Base-by-base conservation (phyloP, 2,329 filamentous ascomycete species). In the Diaporthe sp. region DNA sequence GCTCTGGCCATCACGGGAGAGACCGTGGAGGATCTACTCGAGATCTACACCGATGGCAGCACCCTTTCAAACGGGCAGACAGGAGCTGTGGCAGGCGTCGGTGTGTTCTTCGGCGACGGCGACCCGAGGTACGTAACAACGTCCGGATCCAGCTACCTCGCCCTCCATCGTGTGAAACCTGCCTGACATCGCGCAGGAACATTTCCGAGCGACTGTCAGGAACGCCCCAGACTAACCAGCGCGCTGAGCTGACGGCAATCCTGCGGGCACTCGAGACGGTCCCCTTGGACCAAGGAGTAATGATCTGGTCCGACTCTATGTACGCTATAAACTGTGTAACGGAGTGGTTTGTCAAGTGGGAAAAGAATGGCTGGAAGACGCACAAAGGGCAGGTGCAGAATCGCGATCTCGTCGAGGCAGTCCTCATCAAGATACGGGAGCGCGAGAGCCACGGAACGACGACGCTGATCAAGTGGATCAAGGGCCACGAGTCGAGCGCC, bases 281-380 rank as follows among this genome's bases (percentile, higher is more conserved):
- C 2, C 92, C 94, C 0, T 84, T 89, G 22, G 87, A 92, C 73
- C 89, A 93, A 73, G 87, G 91, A 75, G 89, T 97, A 17, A 89
- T 92, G 73, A 97, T 99, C 77, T 89, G 92, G 81, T 95, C 92
- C n/a, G 97, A 99, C 84, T 97, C 94, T 83, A 92, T 92, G 79
- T 98, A 98, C 84, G 90, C 94, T 1, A 98, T 98, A 83, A 93
- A 96, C 77, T 98, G 96, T 80, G 91, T 95, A 35, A 97, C 93
- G 0, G 88, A 92, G 58, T 99, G 97, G 96, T 95, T 92, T 79
- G 83, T 84, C 30, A 92, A 89, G 72, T 98, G 97, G 97, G 87
- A 91, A 76, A 88, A 84, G 72, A 91, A 96, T 78, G 88, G 88
- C 8, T 99, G 96, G 96, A 89, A 88, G 80, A 98, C 92, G n/a